These are phyloP conservation scores for Combretum micranthum DNA, from an alignment of 345 rosid genomes.

Conservation along the genomic window DNA sequence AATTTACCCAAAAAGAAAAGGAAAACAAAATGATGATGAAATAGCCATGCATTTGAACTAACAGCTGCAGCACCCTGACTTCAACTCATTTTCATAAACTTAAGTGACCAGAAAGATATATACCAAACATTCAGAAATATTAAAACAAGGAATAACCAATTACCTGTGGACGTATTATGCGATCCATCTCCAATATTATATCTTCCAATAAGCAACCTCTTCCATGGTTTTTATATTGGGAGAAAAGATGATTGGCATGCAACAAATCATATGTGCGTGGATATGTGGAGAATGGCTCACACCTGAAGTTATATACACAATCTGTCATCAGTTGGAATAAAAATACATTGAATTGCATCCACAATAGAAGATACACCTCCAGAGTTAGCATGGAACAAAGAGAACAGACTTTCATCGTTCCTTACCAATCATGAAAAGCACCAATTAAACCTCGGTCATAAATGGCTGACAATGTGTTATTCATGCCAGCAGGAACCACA, in stretches of 20 bases:
- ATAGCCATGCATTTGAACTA: too few species aligned
- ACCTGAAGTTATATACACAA: constrained; percentile 38
- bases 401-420: neutral
- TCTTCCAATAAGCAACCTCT: constrained; percentile 76
- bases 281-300: constrained; percentile 94
- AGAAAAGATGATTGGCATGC: constrained; percentile 65
- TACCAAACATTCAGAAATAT: neutral
- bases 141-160: neutral
- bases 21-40: too few species aligned
- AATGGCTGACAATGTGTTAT: constrained; percentile 67
- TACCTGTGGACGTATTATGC: constrained; percentile 79
- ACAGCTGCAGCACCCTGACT: too few species aligned
- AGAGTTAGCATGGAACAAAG: neutral
- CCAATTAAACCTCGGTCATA: constrained; percentile 73
- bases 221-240: constrained; percentile 41
- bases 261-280: constrained; percentile 82
- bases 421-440: constrained; percentile 90
- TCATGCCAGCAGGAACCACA: constrained; percentile 60
- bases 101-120: too few species aligned
- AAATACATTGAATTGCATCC: neutral
- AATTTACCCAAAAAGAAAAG: too few species aligned
- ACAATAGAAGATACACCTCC: neutral
- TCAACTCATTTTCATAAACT: too few species aligned
- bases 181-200: constrained; percentile 91
- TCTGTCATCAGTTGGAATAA: neutral